phyloP scores from a whole-genome alignment of 2,329 filamentous ascomycete genomes.

The Periconia sp. region DNA sequence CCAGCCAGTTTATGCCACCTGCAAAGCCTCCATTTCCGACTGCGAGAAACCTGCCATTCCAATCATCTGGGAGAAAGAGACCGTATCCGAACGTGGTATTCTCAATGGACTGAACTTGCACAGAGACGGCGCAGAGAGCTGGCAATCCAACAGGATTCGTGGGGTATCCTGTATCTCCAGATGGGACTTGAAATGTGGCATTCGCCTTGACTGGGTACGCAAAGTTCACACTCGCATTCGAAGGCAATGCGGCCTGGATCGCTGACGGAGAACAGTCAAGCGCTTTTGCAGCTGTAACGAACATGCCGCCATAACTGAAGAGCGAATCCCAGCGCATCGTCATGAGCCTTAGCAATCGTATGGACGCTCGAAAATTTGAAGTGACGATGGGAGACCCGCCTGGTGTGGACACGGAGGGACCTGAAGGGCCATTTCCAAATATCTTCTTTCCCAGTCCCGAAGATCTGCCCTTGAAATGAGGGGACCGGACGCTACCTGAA shows the following conservation, averaged over 20 bases:
- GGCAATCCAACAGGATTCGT: constrained; percentile 45
- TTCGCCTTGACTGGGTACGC: constrained; percentile 39
- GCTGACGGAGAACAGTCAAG: constrained; percentile 40
- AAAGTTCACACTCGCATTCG: constrained; percentile 45
- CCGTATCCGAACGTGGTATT: constrained; percentile 48
- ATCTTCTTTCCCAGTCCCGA: background rate
- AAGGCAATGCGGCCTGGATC: constrained; percentile 41
- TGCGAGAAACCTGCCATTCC: constrained; percentile 46
- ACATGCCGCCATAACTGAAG: constrained; percentile 22
- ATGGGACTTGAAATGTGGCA: constrained; percentile 47
- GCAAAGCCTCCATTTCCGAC: constrained; percentile 56
- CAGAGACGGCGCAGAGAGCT: constrained; percentile 45
- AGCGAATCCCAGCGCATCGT: constrained; percentile 23
- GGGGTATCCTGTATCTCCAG: constrained; percentile 49
- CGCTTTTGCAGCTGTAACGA: constrained; percentile 24
- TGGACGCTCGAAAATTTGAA: background rate
- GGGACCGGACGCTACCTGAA: constrained; percentile 6
- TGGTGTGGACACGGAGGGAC: background rate
- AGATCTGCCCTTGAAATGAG: constrained; percentile 3
- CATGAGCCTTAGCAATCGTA: background rate
- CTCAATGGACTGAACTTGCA: constrained; percentile 44
- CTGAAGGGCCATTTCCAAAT: background rate
- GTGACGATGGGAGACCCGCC: background rate
- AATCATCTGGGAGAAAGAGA: constrained; percentile 45
- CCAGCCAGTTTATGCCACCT: constrained; percentile 56